Percentiles rank a stretch among this genome's conserved stretches.
phyloP scores from a whole-genome alignment of 2,329 filamentous ascomycete genomes.

The Monosporascus sp. region DNA sequence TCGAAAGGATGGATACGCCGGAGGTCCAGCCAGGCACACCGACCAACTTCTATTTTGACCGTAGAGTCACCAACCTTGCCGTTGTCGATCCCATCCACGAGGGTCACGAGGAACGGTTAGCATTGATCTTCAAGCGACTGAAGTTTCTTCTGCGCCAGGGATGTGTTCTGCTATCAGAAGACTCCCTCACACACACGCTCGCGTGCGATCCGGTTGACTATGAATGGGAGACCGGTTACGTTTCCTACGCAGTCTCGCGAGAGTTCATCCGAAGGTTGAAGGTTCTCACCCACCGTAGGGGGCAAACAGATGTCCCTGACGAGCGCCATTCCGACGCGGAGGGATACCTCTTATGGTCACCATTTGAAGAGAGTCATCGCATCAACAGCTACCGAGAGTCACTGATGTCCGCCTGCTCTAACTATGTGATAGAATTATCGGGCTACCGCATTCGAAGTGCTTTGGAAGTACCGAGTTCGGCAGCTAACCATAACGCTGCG shows the following conservation, averaged over 20 bases:
- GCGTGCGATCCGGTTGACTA: background rate
- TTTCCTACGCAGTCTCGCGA: conserved; percentile 18
- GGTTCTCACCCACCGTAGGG: conserved; percentile 7
- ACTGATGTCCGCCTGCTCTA: background rate
- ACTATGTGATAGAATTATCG: background rate
- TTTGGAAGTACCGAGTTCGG: background rate
- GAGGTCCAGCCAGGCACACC: background rate
- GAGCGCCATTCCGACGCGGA: background rate
- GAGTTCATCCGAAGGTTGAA: conserved; percentile 22
- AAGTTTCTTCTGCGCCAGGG: conserved; percentile 11
- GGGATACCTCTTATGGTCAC: background rate
- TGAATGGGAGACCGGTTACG: conserved; percentile 16
- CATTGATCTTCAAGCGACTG: conserved; percentile 6
- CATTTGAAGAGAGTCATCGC: background rate
- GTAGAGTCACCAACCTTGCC: conserved; percentile 11
- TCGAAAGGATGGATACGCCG: background rate
- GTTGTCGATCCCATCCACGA: conserved; percentile 14
- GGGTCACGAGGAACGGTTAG: conserved; percentile 2
- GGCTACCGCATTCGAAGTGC: background rate
- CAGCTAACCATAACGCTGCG: background rate
- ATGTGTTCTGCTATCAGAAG: conserved; percentile 7
- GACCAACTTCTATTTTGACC: conserved; percentile 4
- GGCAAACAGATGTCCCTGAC: background rate
- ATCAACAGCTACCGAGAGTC: background rate
- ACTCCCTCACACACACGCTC: background rate